Evolutionary conservation across 352 stramenopile species (phyloP).

Genomic region (Ophiocytium majus): DNA sequence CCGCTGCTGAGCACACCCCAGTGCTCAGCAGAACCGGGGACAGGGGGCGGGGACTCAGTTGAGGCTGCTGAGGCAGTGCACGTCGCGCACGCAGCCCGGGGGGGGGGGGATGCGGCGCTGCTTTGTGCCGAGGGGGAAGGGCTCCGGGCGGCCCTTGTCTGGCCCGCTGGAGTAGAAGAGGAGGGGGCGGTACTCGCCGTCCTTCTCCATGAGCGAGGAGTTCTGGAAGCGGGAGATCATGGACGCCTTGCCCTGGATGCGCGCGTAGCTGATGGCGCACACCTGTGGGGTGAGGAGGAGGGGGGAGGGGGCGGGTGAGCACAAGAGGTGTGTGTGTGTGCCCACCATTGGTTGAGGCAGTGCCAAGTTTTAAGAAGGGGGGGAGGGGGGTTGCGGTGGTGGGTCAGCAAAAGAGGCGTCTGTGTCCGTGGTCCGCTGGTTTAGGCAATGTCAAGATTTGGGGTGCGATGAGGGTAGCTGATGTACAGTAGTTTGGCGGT

Average conservation of each 20-base stretch:
- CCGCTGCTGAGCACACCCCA: no score
- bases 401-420: no score
- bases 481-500: no score
- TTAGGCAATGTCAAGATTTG: no score
- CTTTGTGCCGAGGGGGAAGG: constrained; percentile 56
- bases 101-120: neutral
- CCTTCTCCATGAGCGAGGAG: constrained; percentile 86
- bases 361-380: neutral
- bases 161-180: constrained; percentile 76
- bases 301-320: neutral
- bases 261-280: constrained; percentile 95
- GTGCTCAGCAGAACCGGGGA: no score
- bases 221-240: constrained; percentile 99
- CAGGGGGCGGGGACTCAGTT: no score
- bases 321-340: neutral
- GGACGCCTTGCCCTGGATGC: constrained; percentile 91
- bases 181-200: constrained; percentile 82
- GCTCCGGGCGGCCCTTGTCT: constrained; percentile 54
- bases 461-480: no score
- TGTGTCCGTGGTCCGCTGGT: no score
- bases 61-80: neutral
- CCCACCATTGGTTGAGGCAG: no score
- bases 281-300: no score
- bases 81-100: neutral
- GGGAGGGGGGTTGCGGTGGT: no score